Percentiles rank a stretch among this genome's conserved stretches.
Evolutionary conservation across 306 rosid species (phyloP).

Genomic region (Casuarina equisetifolia): DNA sequence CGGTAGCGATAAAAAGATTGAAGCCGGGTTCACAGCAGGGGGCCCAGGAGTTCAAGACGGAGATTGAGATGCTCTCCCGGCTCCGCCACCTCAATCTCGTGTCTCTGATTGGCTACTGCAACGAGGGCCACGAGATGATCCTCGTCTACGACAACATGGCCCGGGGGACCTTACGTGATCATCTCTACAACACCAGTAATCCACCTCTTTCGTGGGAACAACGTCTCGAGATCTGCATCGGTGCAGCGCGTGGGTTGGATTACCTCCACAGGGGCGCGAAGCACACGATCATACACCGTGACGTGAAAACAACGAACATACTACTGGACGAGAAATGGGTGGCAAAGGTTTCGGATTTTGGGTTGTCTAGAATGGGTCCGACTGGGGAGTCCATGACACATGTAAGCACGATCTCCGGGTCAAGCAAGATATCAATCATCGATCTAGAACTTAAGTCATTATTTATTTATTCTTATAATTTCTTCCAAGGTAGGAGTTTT

Average conservation of each 20-base stretch:
- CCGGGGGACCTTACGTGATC: constrained; percentile 9
- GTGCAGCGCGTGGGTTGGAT: constrained; percentile 29
- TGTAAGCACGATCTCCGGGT: constrained; percentile 10
- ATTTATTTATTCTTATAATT: too few species aligned
- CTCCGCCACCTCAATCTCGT: constrained; percentile 45
- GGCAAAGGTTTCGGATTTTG: constrained; percentile 52
- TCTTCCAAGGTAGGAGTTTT: too few species aligned
- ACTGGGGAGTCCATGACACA: neutral
- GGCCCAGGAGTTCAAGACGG: constrained; percentile 39
- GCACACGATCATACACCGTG: constrained; percentile 46
- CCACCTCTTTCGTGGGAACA: constrained; percentile 33
- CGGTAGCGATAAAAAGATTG: constrained; percentile 24
- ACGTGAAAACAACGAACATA: constrained; percentile 43
- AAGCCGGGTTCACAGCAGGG: constrained; percentile 42
- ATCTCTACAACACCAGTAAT: constrained; percentile 20
- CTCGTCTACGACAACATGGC: constrained; percentile 40
- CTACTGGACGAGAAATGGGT: constrained; percentile 42
- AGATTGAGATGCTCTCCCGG: constrained; percentile 52
- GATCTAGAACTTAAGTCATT: too few species aligned
- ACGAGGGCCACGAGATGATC: constrained; percentile 39
- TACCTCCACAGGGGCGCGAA: constrained; percentile 38
- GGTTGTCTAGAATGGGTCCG: constrained; percentile 34
- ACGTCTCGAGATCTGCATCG: constrained; percentile 31
- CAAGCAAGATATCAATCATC: too few species aligned
- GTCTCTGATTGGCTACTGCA: constrained; percentile 40